phyloP scores from a whole-genome alignment of 75 land plant genomes.

The Picea sitchensis region DNA sequence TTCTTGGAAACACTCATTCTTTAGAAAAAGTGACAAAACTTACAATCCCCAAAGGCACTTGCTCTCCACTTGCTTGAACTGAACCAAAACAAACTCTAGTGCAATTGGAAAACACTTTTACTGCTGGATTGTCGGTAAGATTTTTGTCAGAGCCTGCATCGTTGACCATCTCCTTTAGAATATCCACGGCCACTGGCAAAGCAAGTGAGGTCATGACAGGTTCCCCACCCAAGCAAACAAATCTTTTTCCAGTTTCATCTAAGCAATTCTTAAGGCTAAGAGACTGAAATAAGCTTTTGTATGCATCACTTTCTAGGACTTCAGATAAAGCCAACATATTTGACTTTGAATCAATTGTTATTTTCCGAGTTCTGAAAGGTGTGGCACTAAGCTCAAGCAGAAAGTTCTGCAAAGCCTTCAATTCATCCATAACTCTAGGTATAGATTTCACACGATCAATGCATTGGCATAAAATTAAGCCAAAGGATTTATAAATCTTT shows the following conservation, averaged over 20 bases:
- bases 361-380: constrained; percentile 48
- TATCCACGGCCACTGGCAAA: constrained; percentile 65
- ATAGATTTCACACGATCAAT: constrained; percentile 15
- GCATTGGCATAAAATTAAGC: constrained; percentile 22
- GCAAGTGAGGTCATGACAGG: constrained; percentile 69
- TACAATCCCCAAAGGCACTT: constrained; percentile 85
- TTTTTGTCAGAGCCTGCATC: constrained; percentile 15
- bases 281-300: constrained; percentile 38
- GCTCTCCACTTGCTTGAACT: constrained; percentile 85
- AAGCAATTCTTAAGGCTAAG: constrained; percentile 33
- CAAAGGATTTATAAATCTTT: constrained; percentile 46
- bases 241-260: constrained; percentile 23
- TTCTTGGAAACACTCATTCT: background rate
- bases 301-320: constrained; percentile 14
- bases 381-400: constrained; percentile 33
- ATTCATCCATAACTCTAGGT: constrained; percentile 26
- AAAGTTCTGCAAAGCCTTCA: constrained; percentile 36
- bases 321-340: constrained; percentile 3
- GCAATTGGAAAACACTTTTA: constrained; percentile 27
- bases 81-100: constrained; percentile 60
- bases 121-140: constrained; percentile 18
- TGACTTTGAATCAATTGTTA: constrained; percentile 21
- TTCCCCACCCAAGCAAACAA: constrained; percentile 41
- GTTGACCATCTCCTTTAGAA: constrained; percentile 40
- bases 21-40: constrained; percentile 17